These are phyloP conservation scores for Globisporangium mamillatum DNA, from an alignment of 352 stramenopile species.

Conservation along the genomic window DNA sequence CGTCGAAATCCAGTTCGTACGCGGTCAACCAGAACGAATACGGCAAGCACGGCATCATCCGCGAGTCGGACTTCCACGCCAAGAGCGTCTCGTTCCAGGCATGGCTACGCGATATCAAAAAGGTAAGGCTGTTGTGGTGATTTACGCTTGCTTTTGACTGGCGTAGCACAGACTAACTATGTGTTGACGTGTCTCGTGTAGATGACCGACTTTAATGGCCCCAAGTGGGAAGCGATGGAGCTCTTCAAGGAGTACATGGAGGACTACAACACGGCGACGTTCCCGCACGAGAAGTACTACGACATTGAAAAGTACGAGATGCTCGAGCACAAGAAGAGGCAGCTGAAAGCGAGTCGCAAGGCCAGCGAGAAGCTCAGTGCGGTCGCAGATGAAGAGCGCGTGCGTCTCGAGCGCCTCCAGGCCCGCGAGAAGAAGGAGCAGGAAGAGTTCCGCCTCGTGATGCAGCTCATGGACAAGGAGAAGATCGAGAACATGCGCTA, in stretches of 20 bases:
- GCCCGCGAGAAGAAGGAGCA: conserved; percentile 58
- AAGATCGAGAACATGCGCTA: conserved; percentile 88
- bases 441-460: conserved; percentile 70
- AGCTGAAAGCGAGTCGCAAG: conserved; percentile 43
- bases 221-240: conserved; percentile 88
- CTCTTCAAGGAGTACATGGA: conserved; percentile 94
- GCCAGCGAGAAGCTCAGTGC: conserved; percentile 24
- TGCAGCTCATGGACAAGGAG: conserved; percentile 81
- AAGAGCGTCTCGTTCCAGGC: conserved; percentile 93
- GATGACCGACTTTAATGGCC: conserved; percentile 80
- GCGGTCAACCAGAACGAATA: conserved; percentile 91
- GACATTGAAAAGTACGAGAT: conserved; percentile 98
- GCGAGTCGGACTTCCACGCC: conserved; percentile 88
- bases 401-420: conserved; percentile 56
- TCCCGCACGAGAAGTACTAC: conserved; percentile 97
- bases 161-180: neutral
- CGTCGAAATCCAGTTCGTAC: conserved; percentile 23
- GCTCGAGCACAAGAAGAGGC: conserved; percentile 88
- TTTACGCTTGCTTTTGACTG: neutral
- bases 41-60: conserved; percentile 96
- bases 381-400: conserved; percentile 55
- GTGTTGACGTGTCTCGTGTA: conserved; percentile 11
- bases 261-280: conserved; percentile 97
- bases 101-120: conserved; percentile 94
- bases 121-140: conserved; percentile 33